Conservation (phyloP, 371 early-diverging fungal species). For the Mycotypha africana region DNA sequence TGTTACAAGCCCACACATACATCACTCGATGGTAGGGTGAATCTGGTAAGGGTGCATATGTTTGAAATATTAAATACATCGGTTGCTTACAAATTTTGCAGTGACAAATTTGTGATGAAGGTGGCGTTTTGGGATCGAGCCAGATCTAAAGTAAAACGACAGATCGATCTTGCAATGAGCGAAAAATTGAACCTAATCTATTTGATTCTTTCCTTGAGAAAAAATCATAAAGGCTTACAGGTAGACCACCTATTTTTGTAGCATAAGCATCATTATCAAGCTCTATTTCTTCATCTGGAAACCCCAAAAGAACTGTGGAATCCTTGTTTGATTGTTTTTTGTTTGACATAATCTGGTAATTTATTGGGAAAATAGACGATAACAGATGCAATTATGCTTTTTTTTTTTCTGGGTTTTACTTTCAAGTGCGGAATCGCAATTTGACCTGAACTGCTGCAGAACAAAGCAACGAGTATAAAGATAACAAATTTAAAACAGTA, state of each 20-base stretch:
- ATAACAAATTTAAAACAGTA: too few relatives aligned
- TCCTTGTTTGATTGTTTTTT: conserved; percentile 18
- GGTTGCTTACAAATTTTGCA: conserved; percentile 41
- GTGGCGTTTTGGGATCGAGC: conserved; percentile 23
- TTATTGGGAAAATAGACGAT: too few relatives aligned
- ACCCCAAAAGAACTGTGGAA: conserved; percentile 46
- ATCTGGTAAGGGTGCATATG: conserved; percentile 67
- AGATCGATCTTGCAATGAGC: too few relatives aligned
- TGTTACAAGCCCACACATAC: conserved; percentile 78
- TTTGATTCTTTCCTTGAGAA: background rate
- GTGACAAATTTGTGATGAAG: conserved; percentile 13
- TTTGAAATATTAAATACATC: conserved; percentile 68
- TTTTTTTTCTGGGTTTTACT: too few relatives aligned
- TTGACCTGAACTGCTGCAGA: background rate
- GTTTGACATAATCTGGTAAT: conserved; percentile 5
- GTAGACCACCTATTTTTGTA: conserved; percentile 69
- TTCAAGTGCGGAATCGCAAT: too few relatives aligned
- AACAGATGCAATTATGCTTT: too few relatives aligned
- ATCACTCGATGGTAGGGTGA: conserved; percentile 73
- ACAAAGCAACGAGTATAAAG: too few relatives aligned
- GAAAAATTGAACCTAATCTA: background rate
- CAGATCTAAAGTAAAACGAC: conserved; percentile 23
- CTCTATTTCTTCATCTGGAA: conserved; percentile 59
- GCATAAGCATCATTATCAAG: conserved; percentile 57
- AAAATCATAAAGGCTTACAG: conserved; percentile 34